Evolutionary conservation across 495 filamentous ascomycete species (phyloP), one percentile per base, ranked within the genome.

Genomic region (Collariella sp.): DNA sequence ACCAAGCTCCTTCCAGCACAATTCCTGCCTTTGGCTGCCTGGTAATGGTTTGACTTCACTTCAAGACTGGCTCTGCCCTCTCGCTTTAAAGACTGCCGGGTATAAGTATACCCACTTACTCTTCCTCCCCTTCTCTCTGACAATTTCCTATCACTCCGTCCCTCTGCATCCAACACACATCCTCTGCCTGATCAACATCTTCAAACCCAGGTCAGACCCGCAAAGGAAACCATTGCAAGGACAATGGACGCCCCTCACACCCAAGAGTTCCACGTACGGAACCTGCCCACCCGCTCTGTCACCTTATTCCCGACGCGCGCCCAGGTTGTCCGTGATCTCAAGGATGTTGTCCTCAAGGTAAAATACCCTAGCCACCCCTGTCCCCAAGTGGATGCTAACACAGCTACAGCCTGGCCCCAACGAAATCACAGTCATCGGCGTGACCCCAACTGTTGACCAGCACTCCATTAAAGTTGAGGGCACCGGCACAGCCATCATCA

Each of bases 381-480:
- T 35, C 12, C 4, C 9, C 36, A 33, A 20, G 9, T 40, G 16
- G 2, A 4, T 29, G 16, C 55, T 59, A 24, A 62, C 38, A 23
- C 18, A 20, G 29, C 23, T 46, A 12, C 58, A 86, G 77, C 74
- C 77, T 20, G 83, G 82, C 10, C 59, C 76, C 19, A 84, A 84
- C 60, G 76, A 86, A 54, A 79, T 91, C 54, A 79, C 75, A 7
- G 73, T 89, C 24, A 62, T 79, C 13, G 87, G 84, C 13, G 71
- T 89, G 24, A 79, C 81, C 7, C 83, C 82, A 2, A 79, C 76
- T 12, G 72, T 79, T 36, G 83, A 87, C 54, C 72, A 82, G 58
- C 73, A 83, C 62, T 86, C 82, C 29, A 81, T 88, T 69, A 84
- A 85, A 58, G 81, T 89, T 52, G 82, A 85, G 59, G 83, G 83